Percentiles rank a stretch among this genome's conserved stretches.
phyloP scores from a whole-genome alignment of 495 filamentous ascomycete species.

The Hypoxylon lienhwacheense region DNA sequence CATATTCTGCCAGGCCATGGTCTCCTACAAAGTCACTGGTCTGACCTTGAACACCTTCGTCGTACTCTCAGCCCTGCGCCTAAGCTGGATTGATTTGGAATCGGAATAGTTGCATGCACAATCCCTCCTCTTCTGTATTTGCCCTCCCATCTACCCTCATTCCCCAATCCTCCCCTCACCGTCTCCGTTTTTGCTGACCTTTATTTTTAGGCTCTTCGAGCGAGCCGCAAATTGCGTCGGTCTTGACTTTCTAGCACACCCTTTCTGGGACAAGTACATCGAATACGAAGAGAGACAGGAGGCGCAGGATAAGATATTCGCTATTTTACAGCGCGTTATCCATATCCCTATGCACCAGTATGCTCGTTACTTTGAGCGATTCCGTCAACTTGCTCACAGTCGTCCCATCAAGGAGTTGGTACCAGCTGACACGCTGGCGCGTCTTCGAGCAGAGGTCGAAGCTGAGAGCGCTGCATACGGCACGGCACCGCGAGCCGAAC shows the following conservation, averaged over 20 bases:
- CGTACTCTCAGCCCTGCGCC: conserved; percentile 46
- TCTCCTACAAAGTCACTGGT: conserved; percentile 46
- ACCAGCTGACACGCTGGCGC: conserved; percentile 64
- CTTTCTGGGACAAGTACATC: conserved; percentile 99
- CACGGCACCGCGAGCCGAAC: conserved; percentile 55
- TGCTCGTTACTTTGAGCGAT: conserved; percentile 90
- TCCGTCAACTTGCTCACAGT: conserved; percentile 73
- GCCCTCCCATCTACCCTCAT: conserved; percentile 52
- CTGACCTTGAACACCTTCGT: conserved; percentile 51
- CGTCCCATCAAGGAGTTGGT: conserved; percentile 75
- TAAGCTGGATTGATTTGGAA: conserved; percentile 52
- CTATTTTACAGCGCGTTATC: conserved; percentile 80
- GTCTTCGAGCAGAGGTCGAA: conserved; percentile 71
- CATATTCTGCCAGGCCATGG: conserved; percentile 60
- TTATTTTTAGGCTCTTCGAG: conserved; percentile 78
- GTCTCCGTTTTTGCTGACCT: conserved; percentile 57
- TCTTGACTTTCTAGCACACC: conserved; percentile 89
- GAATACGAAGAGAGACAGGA: conserved; percentile 93
- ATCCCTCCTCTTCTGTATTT: conserved; percentile 61
- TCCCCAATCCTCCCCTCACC: conserved; percentile 39
- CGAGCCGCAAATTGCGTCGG: conserved; percentile 83
- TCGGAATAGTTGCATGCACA: conserved; percentile 54
- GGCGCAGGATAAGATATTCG: conserved; percentile 82
- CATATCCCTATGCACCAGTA: conserved; percentile 97
- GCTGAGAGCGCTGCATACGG: conserved; percentile 53